Base-by-base conservation (phyloP, 2,329 filamentous ascomycete species). In the Claviceps spartinae region DNA sequence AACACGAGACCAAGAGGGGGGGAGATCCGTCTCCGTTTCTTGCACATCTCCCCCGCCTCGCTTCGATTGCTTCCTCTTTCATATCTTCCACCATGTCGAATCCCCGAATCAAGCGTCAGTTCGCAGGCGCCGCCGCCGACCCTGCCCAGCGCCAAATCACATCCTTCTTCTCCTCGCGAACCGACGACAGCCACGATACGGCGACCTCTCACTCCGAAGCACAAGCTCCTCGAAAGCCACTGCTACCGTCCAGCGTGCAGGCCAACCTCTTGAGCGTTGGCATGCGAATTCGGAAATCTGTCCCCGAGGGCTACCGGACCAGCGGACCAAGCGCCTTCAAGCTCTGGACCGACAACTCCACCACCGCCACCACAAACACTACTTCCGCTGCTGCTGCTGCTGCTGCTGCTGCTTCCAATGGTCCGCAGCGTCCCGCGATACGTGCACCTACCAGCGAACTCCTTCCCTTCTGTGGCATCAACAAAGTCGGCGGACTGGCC, bases 271-370 rank as follows among this genome's bases (percentile, higher is more conserved):
- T 96, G 43, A 87, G 78, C 61, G 91, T 97, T 57, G 91, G 91
- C 61, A 96, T 96, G 89, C 84, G 91, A 24, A 78, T 97, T 49
- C 85, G 91, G 64, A 97, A 97, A 71, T 86, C 86, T 11, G 86
- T 97, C 7, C 85, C 88, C 0, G 90, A 96, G 65, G 91, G 91
- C 54, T 96, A 96, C 76, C 94, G 95, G 72, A 95, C 87, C 1
- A 66, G 65, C 56, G 60, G 63, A 50, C 70, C 73, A 55, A 72
- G 69, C 58, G 66, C 62, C 48, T 81, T 79, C 62, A 69, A 74
- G 47, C 67, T 81, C 22, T 81, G 76, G 67, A 69, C 67, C 14
- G 67, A 70, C 53, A 63, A 59, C 53, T 60, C 62, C 43, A 24
- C 41, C 16, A 22, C 18, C 18, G 6, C 14, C 18, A 18, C 16